Evolutionary conservation across 129 eudicot genomes (phyloP), one percentile per base, ranked within the genome.

Genomic region (Saposhnikovia divaricata): DNA sequence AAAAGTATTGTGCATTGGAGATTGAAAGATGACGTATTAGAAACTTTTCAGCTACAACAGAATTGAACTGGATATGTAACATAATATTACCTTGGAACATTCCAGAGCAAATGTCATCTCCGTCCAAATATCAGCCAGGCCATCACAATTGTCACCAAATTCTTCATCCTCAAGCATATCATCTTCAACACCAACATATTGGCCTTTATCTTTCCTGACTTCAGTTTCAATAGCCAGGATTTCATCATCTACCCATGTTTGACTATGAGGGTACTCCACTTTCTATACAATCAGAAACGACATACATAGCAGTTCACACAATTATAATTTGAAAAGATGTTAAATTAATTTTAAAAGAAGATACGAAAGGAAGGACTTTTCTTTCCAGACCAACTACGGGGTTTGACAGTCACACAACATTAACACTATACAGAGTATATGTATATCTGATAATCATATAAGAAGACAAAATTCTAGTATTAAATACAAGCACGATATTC

Each of bases 111-210:
- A 68, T 28, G 82, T 78, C 98, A 92, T 92, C 74, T 92, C 93
- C 74, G 88, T 84, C 98, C 98, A 95, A 31, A 95, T 92, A 79
- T 90, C 97, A 50, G 85, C 90, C 73, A 92, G 78, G 12, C 91
- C 94, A 72, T 92, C 96, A 75, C 84, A 83, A 79, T 85, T 81
- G 68, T 86, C 88, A 83, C 78, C 71, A 18, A 72, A 75, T 77
- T 61, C 84, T 70, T 68, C 80, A 37, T 86, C 92, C 76, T 85
- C 92, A 48, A 19, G 42, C 50, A 74, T 85, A 55, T 87, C 88
- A 53, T 85, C 93, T 21, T 85, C 90, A 15, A 81, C 86, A 11
- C 90, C 92, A 23, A 84, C 86, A 84, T 87, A 81, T 74, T 46
- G 77, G 59, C 92, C 90, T 86, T 88, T 82, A 72, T 85, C 83